These are phyloP conservation scores for Peronospora destructor DNA, from an alignment of 352 stramenopile species.

Conservation along the genomic window DNA sequence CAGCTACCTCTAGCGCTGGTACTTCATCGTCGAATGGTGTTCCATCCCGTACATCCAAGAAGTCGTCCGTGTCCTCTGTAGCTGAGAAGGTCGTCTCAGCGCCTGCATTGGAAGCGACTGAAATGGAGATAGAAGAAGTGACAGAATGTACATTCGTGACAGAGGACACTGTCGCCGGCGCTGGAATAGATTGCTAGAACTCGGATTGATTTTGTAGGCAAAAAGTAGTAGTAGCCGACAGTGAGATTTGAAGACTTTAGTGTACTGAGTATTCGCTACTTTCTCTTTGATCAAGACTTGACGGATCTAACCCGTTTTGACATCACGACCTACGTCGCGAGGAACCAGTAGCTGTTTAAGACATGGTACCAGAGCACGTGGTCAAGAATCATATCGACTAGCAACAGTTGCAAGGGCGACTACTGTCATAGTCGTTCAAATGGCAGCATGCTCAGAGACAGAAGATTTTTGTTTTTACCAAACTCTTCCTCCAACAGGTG, in stretches of 20 bases:
- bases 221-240: constrained; percentile 6
- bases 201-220: constrained; percentile 1
- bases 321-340: too few species aligned
- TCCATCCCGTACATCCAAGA: constrained; percentile 21
- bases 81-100: constrained; percentile 11
- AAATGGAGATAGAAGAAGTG: constrained; percentile 1
- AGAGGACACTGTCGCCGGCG: background rate
- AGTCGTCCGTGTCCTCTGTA: constrained; percentile 20
- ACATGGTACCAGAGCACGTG: too few species aligned
- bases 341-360: too few species aligned
- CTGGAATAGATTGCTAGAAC: background rate
- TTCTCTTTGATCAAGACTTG: too few species aligned
- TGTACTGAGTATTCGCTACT: background rate
- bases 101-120: background rate
- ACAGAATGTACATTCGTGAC: background rate
- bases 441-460: constrained; percentile 39
- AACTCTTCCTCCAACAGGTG: constrained; percentile 84
- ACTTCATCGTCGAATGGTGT: constrained; percentile 19
- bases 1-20: constrained; percentile 16
- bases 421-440: constrained; percentile 55
- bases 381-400: too few species aligned
- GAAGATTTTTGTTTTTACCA: constrained; percentile 19
- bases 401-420: too few species aligned
- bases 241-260: constrained; percentile 15
- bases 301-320: too few species aligned